These are phyloP conservation scores for Bipolaris sorokiniana DNA, from an alignment of 2,329 filamentous ascomycete genomes.

Conservation along the genomic window DNA sequence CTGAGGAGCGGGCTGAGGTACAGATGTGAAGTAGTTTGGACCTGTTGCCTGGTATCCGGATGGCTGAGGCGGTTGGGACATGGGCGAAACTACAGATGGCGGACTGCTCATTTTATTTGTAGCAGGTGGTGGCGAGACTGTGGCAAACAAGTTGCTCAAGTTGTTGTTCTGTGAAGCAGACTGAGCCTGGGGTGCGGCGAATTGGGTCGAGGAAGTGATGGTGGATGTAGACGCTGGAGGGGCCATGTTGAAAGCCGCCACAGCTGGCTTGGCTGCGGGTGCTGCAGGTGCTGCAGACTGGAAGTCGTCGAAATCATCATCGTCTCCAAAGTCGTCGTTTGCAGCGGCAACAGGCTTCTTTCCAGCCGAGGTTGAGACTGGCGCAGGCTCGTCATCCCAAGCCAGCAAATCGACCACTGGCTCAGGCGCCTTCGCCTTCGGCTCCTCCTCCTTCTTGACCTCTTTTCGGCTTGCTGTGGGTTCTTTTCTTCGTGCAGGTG, in stretches of 20 bases:
- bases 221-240: slow-evolving; percentile 55
- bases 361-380: slow-evolving; percentile 55
- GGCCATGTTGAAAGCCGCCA: slow-evolving; percentile 54
- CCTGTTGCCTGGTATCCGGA: slow-evolving; percentile 74
- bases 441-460: slow-evolving; percentile 71
- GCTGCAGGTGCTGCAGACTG: slow-evolving; percentile 73
- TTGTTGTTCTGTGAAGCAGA: slow-evolving; percentile 82
- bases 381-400: slow-evolving; percentile 77
- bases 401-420: slow-evolving; percentile 93
- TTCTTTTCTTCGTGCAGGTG: slow-evolving; percentile 61
- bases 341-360: slow-evolving; percentile 52
- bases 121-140: slow-evolving; percentile 72
- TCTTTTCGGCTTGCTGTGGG: slow-evolving; percentile 48
- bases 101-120: slow-evolving; percentile 62
- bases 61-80: slow-evolving; percentile 61
- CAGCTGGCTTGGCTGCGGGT: slow-evolving; percentile 42
- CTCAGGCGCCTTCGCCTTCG: slow-evolving; percentile 73
- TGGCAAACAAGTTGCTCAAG: slow-evolving; percentile 81
- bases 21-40: slow-evolving; percentile 95
- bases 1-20: slow-evolving; percentile 54
- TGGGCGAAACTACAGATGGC: slow-evolving; percentile 44
- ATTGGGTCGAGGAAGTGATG: slow-evolving; percentile 67
- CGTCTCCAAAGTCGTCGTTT: slow-evolving; percentile 59
- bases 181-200: slow-evolving; percentile 82
- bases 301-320: slow-evolving; percentile 98